A percentile compares a stretch with the other conserved stretches of the same genome.
phyloP scores from a whole-genome alignment of 2,329 filamentous ascomycete species.

The Cadophora gregata region DNA sequence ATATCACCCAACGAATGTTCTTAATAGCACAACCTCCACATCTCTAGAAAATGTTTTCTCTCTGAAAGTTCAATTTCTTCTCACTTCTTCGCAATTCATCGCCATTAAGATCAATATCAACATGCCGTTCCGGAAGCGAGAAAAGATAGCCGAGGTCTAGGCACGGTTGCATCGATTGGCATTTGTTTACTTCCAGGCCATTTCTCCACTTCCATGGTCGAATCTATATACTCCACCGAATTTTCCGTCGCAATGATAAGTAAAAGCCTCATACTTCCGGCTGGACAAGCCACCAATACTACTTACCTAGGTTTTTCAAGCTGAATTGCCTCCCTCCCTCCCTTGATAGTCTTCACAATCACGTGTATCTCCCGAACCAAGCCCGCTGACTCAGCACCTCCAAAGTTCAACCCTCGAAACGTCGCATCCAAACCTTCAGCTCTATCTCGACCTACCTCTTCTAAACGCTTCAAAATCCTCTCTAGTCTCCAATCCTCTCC shows the following conservation, averaged over 20 bases:
- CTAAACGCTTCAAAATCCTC: neutral
- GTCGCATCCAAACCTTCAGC: conserved; percentile 2
- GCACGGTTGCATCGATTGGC: neutral
- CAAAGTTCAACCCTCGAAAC: neutral
- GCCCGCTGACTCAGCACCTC: conserved; percentile 8
- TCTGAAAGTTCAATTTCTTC: too few species aligned
- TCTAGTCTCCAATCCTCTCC: neutral
- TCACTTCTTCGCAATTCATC: too few species aligned
- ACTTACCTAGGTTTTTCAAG: too few species aligned
- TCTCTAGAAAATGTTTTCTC: too few species aligned
- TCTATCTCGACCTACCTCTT: neutral
- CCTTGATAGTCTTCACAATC: too few species aligned
- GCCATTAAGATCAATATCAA: neutral
- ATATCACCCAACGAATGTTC: too few species aligned
- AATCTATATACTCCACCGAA: too few species aligned
- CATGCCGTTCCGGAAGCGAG: neutral
- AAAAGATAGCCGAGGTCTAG: neutral
- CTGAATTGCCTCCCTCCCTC: neutral
- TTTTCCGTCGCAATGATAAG: too few species aligned
- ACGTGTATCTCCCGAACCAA: conserved; percentile 10
- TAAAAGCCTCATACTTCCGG: too few species aligned
- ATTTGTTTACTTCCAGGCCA: neutral
- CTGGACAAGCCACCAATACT: neutral
- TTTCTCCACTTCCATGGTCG: neutral
- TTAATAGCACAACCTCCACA: too few species aligned